Conservation (phyloP, 352 stramenopile species). For the Phytopythium oedochilum region DNA sequence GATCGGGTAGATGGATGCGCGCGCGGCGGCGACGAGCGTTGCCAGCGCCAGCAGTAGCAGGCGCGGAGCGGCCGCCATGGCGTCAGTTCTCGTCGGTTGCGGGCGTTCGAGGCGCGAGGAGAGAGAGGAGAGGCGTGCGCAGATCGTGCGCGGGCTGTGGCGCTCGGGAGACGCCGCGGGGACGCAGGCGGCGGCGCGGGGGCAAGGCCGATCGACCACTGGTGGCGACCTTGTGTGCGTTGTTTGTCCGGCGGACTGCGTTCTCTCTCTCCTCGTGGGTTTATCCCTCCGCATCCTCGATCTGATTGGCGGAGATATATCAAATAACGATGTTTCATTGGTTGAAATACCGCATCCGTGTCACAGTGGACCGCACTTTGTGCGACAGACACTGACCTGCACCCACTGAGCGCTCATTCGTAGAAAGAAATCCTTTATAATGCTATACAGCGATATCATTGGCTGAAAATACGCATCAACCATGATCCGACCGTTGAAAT, state of each 20-base stretch:
- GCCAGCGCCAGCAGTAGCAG: slow-evolving; percentile 9
- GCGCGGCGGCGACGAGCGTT: slow-evolving; percentile 8
- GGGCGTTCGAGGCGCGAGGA: no score
- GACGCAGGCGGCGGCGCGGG: neutral
- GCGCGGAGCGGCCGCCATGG: slow-evolving; percentile 7
- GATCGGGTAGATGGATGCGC: slow-evolving; percentile 67
- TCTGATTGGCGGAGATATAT: neutral
- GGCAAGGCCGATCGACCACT: neutral
- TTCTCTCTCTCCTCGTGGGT: neutral
- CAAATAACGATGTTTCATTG: neutral
- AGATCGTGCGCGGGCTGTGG: neutral
- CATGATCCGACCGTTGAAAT: slow-evolving; percentile 29
- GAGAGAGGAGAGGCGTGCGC: neutral
- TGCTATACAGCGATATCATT: slow-evolving; percentile 3
- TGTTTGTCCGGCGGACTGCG: no score
- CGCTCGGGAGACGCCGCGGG: neutral
- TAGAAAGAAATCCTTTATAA: no score
- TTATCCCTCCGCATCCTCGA: slow-evolving; percentile 5
- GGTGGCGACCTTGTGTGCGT: neutral
- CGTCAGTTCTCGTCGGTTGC: neutral
- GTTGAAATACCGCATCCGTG: neutral
- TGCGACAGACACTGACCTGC: no score
- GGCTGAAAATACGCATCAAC: no score
- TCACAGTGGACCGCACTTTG: slow-evolving; percentile 2
- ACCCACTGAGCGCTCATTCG: no score